A percentile compares a stretch with the other conserved stretches of the same genome.
phyloP scores from a whole-genome alignment of 1,139 yeast genomes.

The Ashbya aceris region DNA sequence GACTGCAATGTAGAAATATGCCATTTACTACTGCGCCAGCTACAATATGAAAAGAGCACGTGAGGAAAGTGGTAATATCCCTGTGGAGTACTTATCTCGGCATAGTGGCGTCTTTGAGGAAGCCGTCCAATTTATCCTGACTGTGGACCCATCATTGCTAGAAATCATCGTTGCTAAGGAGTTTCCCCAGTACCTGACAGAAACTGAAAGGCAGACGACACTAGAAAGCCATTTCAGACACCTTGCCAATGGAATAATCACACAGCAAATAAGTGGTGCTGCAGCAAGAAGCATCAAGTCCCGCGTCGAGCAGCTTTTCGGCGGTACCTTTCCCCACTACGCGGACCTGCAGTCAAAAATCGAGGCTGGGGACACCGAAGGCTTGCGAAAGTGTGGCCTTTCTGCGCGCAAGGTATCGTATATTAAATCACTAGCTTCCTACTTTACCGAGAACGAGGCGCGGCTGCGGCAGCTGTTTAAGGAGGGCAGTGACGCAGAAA shows the following conservation, averaged over 20 bases:
- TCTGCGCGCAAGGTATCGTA: slow-evolving; percentile 65
- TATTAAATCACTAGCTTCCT: slow-evolving; percentile 49
- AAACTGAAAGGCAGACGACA: slow-evolving; percentile 10
- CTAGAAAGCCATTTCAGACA: slow-evolving; percentile 34
- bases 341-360: slow-evolving; percentile 32
- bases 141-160: slow-evolving; percentile 38
- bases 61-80: slow-evolving; percentile 24
- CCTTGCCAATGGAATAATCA: slow-evolving; percentile 46
- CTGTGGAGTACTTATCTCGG: slow-evolving; percentile 33
- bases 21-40: too few species aligned
- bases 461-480: slow-evolving; percentile 38
- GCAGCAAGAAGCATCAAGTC: slow-evolving; percentile 62
- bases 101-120: slow-evolving; percentile 40
- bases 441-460: slow-evolving; percentile 38
- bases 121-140: slow-evolving; percentile 36
- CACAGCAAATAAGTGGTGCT: slow-evolving; percentile 80
- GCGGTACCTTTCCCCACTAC: slow-evolving; percentile 44
- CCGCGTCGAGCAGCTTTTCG: slow-evolving; percentile 38
- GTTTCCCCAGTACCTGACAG: slow-evolving; percentile 23
- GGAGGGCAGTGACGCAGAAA: slow-evolving; percentile 34
- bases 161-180: slow-evolving; percentile 23
- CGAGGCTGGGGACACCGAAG: slow-evolving; percentile 29
- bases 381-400: slow-evolving; percentile 55
- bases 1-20: too few species aligned
- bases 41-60: slow-evolving; percentile 12